Percentiles rank a stretch among this genome's conserved stretches.
Conservation (phyloP, 139 green algal genomes). For the Chlorella sp. region DNA sequence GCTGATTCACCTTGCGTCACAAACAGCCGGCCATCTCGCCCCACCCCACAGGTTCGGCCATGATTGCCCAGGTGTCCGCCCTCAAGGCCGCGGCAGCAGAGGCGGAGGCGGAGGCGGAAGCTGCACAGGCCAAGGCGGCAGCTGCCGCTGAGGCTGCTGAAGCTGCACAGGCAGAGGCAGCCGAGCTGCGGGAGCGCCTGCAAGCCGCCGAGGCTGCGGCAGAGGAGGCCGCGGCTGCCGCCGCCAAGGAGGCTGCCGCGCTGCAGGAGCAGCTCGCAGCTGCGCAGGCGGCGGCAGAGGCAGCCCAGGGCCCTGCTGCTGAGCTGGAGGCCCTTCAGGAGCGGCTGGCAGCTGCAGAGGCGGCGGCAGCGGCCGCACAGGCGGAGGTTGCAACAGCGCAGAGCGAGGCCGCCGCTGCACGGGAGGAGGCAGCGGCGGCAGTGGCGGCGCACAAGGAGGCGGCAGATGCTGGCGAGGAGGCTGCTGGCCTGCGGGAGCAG, state of each 20-base stretch:
- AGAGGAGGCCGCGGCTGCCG: neutral
- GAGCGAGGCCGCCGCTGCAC: neutral
- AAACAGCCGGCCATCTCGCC: too few species aligned
- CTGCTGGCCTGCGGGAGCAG: neutral
- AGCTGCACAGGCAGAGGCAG: neutral
- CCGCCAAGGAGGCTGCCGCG: neutral
- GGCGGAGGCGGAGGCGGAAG: neutral
- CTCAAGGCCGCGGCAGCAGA: neutral
- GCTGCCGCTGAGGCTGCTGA: neutral
- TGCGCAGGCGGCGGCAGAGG: neutral
- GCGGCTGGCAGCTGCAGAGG: neutral
- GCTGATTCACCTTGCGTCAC: too few species aligned
- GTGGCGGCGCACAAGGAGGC: neutral
- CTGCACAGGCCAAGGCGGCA: neutral
- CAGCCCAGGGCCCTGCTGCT: neutral
- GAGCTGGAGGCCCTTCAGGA: neutral
- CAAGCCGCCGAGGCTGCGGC: neutral
- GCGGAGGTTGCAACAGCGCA: neutral
- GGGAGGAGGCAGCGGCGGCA: too few species aligned
- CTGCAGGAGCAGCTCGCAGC: neutral
- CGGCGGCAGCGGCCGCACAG: neutral
- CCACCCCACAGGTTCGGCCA: too few species aligned
- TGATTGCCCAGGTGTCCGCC: neutral
- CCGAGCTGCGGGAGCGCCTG: neutral
- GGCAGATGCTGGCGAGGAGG: neutral